Percentiles rank a stretch among this genome's conserved stretches.
phyloP scores from a whole-genome alignment of 345 rosid species.

The Arabis alpina region DNA sequence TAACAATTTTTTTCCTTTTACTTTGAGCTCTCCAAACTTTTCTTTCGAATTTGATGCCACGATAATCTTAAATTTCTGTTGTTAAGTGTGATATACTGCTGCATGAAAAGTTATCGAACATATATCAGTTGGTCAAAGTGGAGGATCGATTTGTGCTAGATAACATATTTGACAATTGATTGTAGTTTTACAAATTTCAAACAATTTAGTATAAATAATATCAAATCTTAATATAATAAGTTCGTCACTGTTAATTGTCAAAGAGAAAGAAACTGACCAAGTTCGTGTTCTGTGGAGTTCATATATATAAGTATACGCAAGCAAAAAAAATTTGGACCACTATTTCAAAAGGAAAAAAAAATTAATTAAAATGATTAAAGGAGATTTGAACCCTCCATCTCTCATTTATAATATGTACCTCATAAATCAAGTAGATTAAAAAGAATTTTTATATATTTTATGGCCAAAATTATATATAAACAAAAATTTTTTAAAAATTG shows the following conservation, averaged over 20 bases:
- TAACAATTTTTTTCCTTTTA: background rate
- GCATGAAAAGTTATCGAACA: background rate
- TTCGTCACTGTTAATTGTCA: background rate
- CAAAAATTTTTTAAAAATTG: too few species aligned
- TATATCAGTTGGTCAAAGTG: slow-evolving; percentile 21
- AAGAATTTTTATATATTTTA: too few species aligned
- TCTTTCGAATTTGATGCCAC: background rate
- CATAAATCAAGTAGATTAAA: too few species aligned
- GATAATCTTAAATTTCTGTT: background rate
- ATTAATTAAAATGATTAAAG: too few species aligned
- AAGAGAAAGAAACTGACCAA: slow-evolving; percentile 28
- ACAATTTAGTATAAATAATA: background rate
- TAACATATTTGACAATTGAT: slow-evolving; percentile 22
- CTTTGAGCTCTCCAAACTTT: background rate
- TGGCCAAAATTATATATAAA: too few species aligned
- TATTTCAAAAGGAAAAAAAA: too few species aligned
- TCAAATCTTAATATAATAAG: slow-evolving; percentile 2
- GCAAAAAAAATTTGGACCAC: too few species aligned
- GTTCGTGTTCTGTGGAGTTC: slow-evolving; percentile 22
- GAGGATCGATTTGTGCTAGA: background rate
- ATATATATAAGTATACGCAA: too few species aligned
- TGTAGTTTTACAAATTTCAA: background rate
- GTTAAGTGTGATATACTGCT: slow-evolving; percentile 9
- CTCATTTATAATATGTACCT: too few species aligned
- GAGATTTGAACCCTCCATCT: too few species aligned